These are phyloP conservation scores for Pythium sukuiense DNA, from an alignment of 352 stramenopile genomes.

Conservation along the genomic window DNA sequence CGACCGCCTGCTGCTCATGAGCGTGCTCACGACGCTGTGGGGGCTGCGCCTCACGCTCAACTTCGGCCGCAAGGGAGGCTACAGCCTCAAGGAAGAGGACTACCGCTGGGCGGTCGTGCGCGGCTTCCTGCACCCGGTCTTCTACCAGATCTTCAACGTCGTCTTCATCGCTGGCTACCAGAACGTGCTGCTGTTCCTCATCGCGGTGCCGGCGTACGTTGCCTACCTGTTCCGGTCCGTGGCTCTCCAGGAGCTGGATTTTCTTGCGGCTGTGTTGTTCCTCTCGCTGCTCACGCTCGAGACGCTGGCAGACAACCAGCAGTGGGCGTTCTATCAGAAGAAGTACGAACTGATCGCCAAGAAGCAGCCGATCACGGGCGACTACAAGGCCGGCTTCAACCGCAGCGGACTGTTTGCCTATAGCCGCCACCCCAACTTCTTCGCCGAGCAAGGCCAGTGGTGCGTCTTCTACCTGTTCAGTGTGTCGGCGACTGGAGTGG, in stretches of 20 bases:
- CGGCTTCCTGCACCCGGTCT: slow-evolving; percentile 73
- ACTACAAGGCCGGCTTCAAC: slow-evolving; percentile 80
- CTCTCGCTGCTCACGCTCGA: slow-evolving; percentile 76
- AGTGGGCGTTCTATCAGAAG: slow-evolving; percentile 88
- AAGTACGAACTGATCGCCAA: slow-evolving; percentile 73
- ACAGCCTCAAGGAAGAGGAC: slow-evolving; percentile 89
- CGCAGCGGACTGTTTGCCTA: slow-evolving; percentile 89
- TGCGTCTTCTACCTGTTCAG: slow-evolving; percentile 91
- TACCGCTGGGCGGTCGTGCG: slow-evolving; percentile 90
- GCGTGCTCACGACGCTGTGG: slow-evolving; percentile 82
- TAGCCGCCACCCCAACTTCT: slow-evolving; percentile 94
- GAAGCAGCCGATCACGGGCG: slow-evolving; percentile 58
- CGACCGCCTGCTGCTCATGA: slow-evolving; percentile 76
- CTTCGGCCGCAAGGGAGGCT: slow-evolving; percentile 91
- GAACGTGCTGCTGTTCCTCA: slow-evolving; percentile 84
- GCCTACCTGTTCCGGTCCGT: slow-evolving; percentile 45
- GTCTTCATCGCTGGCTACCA: slow-evolving; percentile 91
- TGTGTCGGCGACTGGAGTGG: slow-evolving; percentile 47
- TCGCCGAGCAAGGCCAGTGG: slow-evolving; percentile 89
- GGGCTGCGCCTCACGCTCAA: slow-evolving; percentile 89
- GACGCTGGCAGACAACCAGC: slow-evolving; percentile 90
- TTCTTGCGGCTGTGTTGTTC: slow-evolving; percentile 61
- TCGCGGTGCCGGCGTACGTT: slow-evolving; percentile 71
- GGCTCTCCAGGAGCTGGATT: slow-evolving; percentile 69
- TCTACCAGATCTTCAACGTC: slow-evolving; percentile 91